A percentile compares a stretch with the other conserved stretches of the same genome.
Evolutionary conservation across 1,284 basidiomycete species (phyloP).

Genomic region (Tremellales sp.): DNA sequence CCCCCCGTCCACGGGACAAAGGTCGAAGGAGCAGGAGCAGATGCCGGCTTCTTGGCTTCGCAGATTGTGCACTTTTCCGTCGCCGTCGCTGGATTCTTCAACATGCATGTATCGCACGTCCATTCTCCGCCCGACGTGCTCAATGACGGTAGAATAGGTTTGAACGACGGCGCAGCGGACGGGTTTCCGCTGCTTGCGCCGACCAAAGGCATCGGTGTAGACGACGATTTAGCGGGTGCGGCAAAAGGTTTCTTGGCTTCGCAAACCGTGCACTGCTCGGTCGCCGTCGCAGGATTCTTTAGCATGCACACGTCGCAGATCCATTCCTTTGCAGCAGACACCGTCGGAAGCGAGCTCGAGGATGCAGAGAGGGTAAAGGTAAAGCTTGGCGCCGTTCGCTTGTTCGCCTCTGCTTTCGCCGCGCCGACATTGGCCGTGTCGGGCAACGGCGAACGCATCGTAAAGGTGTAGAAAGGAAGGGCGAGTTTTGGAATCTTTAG

Average conservation of each 20-base stretch:
- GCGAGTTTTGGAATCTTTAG: constrained; percentile 31
- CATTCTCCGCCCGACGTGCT: constrained; percentile 46
- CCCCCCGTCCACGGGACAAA: neutral
- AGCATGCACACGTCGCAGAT: constrained; percentile 53
- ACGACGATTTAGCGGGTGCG: neutral
- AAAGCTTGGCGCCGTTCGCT: constrained; percentile 8
- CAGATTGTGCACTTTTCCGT: constrained; percentile 56
- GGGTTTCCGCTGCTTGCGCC: too few species aligned
- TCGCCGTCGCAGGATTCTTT: constrained; percentile 51
- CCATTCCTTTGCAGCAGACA: constrained; percentile 41
- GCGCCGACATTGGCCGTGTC: neutral
- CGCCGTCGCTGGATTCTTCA: constrained; percentile 52
- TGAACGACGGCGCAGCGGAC: constrained; percentile 2
- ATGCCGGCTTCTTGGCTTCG: constrained; percentile 47
- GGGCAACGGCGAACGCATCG: constrained; percentile 1
- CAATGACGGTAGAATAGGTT: neutral
- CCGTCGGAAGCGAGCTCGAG: neutral
- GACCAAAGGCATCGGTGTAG: neutral
- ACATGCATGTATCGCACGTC: constrained; percentile 53
- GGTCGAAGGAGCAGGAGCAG: neutral
- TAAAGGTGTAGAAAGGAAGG: constrained; percentile 36
- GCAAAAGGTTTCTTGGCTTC: constrained; percentile 47
- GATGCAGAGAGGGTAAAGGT: constrained; percentile 15
- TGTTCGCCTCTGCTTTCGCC: constrained; percentile 12
- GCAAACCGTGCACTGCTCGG: constrained; percentile 56